phyloP scores from a whole-genome alignment of 1,284 basidiomycete species.

The Leccinum laetum region DNA sequence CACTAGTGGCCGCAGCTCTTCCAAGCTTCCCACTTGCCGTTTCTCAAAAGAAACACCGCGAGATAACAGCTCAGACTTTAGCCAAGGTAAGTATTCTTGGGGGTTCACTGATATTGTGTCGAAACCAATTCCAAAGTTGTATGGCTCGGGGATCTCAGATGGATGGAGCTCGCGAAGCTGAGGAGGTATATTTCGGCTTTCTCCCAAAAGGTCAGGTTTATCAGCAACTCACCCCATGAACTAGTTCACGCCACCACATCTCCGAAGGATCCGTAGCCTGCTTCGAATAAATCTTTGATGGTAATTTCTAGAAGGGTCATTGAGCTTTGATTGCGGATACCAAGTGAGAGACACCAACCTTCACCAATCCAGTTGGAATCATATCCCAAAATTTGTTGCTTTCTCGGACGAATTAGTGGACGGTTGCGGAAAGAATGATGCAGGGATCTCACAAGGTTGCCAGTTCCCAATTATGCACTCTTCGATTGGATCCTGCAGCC shows the following conservation, averaged over 20 bases:
- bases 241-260: conserved; percentile 54
- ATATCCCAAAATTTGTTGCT: conserved; percentile 51
- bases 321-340: conserved; percentile 8
- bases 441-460: conserved; percentile 41
- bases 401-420: conserved; percentile 15
- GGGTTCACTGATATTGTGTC: conserved; percentile 51
- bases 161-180: conserved; percentile 41
- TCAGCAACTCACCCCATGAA: conserved; percentile 42
- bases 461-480: conserved; percentile 41
- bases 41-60: conserved; percentile 34
- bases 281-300: conserved; percentile 41
- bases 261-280: conserved; percentile 29
- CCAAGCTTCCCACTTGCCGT: conserved; percentile 36
- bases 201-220: not conserved
- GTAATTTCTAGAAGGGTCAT: conserved; percentile 39
- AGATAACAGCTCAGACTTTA: conserved; percentile 40
- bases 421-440: not conserved
- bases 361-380: conserved; percentile 47
- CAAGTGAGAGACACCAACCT: conserved; percentile 31
- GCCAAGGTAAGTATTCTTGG: conserved; percentile 47
- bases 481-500: conserved; percentile 46
- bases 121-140: conserved; percentile 41
- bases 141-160: conserved; percentile 36
- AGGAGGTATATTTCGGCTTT: not conserved
- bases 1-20: conserved; percentile 40